Base-by-base conservation (phyloP, 306 rosid species). In the Cotoneaster glaucophyllus region DNA sequence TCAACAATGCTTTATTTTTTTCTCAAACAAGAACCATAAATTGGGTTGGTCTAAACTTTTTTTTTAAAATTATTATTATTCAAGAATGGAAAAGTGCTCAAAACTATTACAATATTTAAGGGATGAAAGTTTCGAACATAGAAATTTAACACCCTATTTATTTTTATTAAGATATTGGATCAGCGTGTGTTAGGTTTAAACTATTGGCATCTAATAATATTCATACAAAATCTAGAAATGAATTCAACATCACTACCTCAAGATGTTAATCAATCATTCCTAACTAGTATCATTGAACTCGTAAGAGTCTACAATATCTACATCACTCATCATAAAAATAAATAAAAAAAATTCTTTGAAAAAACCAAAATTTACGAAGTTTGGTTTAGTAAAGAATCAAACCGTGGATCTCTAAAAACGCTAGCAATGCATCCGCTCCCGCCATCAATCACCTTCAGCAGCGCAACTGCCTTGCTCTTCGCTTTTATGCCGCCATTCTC, bases 401-500 rank as follows among this genome's bases (percentile, higher is more conserved):
- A 89, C 80, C 84, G 65, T 17, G 86, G 83, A 76, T 84, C 84
- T 17, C 82, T 68, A 4, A 80, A 78, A 11, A 57, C 31, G 58
- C 65, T 56, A 6, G 77, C n/a, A 54, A 64, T 45, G 58, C 25
- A 71, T 50, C 44, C 73, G 74, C 54, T 69, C 18, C 87, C 80
- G 44, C 76, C 83, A 52, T 80, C 84, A 80, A 92, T 32, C 57
- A 88, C 69, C 78, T 79, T 82, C 84, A 85, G 28, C 79, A 95
- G 75, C 4, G 85, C 84, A 59, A 73, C 64, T 4, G 90, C 99
- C 82, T 88, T 95, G 44, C 57, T 72, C 79, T 88, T 84, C 64
- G 92, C 97, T 77, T 89, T 92, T 4, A 48, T 5, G 19, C 89
- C 80, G 0, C 97, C 93, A 4, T 77, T 64, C 66, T 86, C 87